Percentiles rank a stretch among this genome's conserved stretches.
These are phyloP conservation scores for Metarhizium guizhouense DNA, from an alignment of 2,329 filamentous ascomycete species.

Conservation along the genomic window DNA sequence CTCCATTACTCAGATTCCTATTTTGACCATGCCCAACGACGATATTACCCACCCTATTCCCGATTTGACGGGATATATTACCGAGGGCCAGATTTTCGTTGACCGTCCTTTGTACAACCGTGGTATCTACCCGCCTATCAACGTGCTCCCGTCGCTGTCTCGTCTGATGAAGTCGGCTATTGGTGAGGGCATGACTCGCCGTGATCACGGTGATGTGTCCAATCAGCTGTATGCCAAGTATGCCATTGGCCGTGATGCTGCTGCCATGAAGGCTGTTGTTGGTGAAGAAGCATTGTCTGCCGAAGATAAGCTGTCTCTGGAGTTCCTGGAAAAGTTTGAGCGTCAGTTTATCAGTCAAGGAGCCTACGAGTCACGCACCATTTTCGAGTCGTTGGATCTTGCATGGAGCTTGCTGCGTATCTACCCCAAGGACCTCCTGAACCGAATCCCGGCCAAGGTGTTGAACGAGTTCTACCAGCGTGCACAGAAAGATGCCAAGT, in stretches of 20 bases:
- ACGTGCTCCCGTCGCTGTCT: constrained; percentile 93
- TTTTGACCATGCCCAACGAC: constrained; percentile 99
- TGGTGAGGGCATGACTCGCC: constrained; percentile 90
- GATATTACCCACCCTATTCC: constrained; percentile 99
- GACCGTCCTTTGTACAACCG: constrained; percentile 92
- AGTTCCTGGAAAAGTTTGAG: constrained; percentile 98
- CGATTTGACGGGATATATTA: constrained; percentile 98
- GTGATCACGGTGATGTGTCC: constrained; percentile 95
- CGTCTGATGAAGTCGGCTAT: constrained; percentile 99
- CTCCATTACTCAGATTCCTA: constrained; percentile 98
- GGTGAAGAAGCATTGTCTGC: constrained; percentile 93
- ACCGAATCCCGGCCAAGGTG: constrained; percentile 80
- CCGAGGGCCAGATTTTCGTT: constrained; percentile 96
- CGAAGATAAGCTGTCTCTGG: constrained; percentile 94
- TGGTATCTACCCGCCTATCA: constrained; percentile 97
- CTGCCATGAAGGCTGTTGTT: constrained; percentile 98
- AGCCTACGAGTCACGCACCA: constrained; percentile 82
- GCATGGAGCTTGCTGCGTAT: constrained; percentile 95
- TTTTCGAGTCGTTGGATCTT: constrained; percentile 89
- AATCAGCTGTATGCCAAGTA: constrained; percentile 99
- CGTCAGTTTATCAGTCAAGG: constrained; percentile 88
- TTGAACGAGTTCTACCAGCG: constrained; percentile 78
- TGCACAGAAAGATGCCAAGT: constrained; percentile 52
- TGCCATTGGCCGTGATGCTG: constrained; percentile 95
- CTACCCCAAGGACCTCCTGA: constrained; percentile 95